Percentiles rank a stretch among this genome's conserved stretches.
Evolutionary conservation across 495 filamentous ascomycete species (phyloP).

Genomic region (Aspergillus hancockii): DNA sequence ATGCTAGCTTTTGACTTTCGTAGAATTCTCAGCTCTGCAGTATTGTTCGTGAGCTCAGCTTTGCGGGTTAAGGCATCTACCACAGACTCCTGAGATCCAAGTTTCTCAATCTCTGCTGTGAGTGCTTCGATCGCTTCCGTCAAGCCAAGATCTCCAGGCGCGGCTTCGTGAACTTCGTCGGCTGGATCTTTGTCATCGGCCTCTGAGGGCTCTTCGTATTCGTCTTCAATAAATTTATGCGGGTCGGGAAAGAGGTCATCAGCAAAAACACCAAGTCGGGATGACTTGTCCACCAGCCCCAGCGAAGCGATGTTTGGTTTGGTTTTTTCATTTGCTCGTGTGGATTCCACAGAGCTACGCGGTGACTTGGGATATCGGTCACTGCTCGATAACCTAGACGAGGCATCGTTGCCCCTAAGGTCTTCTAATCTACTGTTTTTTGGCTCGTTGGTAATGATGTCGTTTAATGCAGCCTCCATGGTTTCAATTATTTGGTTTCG

Average conservation of each 20-base stretch:
- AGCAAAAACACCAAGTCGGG: slow-evolving; percentile 86
- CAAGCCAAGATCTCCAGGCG: slow-evolving; percentile 90
- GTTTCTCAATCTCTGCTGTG: slow-evolving; percentile 84
- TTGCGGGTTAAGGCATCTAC: slow-evolving; percentile 89
- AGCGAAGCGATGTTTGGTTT: slow-evolving; percentile 88
- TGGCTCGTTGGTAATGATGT: slow-evolving; percentile 82
- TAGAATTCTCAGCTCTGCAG: slow-evolving; percentile 86
- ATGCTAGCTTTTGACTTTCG: slow-evolving; percentile 93
- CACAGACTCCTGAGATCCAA: slow-evolving; percentile 84
- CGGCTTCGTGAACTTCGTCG: slow-evolving; percentile 91
- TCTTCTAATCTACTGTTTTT: slow-evolving; percentile 67
- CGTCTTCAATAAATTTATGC: slow-evolving; percentile 81
- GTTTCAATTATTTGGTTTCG: slow-evolving; percentile 74
- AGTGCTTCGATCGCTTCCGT: slow-evolving; percentile 88
- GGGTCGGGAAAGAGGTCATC: slow-evolving; percentile 94
- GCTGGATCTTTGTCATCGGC: slow-evolving; percentile 60
- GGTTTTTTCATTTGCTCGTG: slow-evolving; percentile 53
- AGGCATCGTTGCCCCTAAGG: slow-evolving; percentile 56
- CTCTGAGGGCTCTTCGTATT: slow-evolving; percentile 71
- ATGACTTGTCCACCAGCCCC: slow-evolving; percentile 79
- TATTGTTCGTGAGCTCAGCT: slow-evolving; percentile 95
- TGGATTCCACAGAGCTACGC: slow-evolving; percentile 58
- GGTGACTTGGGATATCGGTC: slow-evolving; percentile 50
- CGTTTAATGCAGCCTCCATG: slow-evolving; percentile 91
- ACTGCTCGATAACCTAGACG: slow-evolving; percentile 40